A percentile compares a stretch with the other conserved stretches of the same genome.
phyloP scores from a whole-genome alignment of 345 rosid genomes.

The Durio zibethinus region DNA sequence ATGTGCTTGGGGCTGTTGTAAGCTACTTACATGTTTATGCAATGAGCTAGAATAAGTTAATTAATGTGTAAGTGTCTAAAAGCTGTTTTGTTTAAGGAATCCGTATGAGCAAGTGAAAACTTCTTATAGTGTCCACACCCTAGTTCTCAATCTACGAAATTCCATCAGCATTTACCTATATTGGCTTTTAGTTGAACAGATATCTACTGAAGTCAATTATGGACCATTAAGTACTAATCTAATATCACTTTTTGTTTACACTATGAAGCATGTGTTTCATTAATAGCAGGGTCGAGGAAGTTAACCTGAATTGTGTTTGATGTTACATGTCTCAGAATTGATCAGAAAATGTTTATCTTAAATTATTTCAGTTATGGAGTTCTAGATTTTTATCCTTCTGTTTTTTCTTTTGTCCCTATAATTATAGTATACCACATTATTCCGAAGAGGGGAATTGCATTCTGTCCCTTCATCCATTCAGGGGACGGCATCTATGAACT shows the following conservation, averaged over 20 bases:
- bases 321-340: constrained; percentile 9
- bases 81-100: not conserved
- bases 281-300: constrained; percentile 4
- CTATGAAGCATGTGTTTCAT: not conserved
- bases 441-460: constrained; percentile 72
- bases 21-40: not conserved
- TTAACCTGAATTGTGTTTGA: constrained; percentile 13
- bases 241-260: not conserved
- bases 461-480: constrained; percentile 74
- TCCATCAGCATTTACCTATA: not conserved
- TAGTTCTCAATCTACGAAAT: not conserved
- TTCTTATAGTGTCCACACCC: not conserved
- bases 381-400: constrained; percentile 4
- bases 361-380: constrained; percentile 16
- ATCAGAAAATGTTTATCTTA: not conserved
- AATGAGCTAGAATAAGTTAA: not conserved
- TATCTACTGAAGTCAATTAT: not conserved
- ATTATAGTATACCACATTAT: constrained; percentile 62
- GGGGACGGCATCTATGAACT: constrained; percentile 61
- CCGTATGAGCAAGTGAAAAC: not conserved
- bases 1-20: not conserved
- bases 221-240: not conserved
- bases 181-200: not conserved
- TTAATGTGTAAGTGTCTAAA: not conserved
- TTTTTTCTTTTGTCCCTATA: constrained; percentile 6